Percentiles rank a stretch among this genome's conserved stretches.
phyloP scores from a whole-genome alignment of 2,329 filamentous ascomycete genomes.

The Didymella pomorum region DNA sequence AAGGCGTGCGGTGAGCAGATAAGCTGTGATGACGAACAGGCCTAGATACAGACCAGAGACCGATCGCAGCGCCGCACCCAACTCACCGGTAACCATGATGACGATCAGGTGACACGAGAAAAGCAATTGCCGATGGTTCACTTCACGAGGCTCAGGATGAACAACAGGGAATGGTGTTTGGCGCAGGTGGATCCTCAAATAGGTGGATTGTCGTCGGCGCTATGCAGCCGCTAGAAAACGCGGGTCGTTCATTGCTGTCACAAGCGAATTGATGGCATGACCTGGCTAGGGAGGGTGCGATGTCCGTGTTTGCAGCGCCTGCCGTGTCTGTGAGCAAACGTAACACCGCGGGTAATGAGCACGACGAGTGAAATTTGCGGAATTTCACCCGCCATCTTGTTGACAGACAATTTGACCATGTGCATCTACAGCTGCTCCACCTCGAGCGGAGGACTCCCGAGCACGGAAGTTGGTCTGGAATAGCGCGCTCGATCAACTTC shows the following conservation, averaged over 20 bases:
- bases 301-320: constrained; percentile 7
- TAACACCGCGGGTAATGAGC: not conserved
- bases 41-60: constrained; percentile 25
- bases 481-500: not conserved
- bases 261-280: constrained; percentile 11
- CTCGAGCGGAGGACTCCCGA: not conserved
- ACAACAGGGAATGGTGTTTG: constrained; percentile 3
- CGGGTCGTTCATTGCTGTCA: constrained; percentile 8
- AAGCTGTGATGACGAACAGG: constrained; percentile 24
- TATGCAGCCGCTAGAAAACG: constrained; percentile 2
- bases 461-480: not conserved
- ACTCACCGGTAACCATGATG: constrained; percentile 21
- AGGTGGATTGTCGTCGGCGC: constrained; percentile 2
- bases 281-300: constrained; percentile 7
- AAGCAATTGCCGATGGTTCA: not conserved
- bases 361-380: constrained; percentile 11
- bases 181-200: constrained; percentile 2
- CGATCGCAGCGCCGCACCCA: constrained; percentile 17
- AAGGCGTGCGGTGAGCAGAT: constrained; percentile 29
- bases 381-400: constrained; percentile 1
- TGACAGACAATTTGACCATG: not conserved
- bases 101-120: constrained; percentile 7
- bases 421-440: constrained; percentile 4
- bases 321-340: constrained; percentile 2
- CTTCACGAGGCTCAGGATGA: constrained; percentile 4